Evolutionary conservation across 352 stramenopile genomes (phyloP).

Genomic region (Pythium monospermum): DNA sequence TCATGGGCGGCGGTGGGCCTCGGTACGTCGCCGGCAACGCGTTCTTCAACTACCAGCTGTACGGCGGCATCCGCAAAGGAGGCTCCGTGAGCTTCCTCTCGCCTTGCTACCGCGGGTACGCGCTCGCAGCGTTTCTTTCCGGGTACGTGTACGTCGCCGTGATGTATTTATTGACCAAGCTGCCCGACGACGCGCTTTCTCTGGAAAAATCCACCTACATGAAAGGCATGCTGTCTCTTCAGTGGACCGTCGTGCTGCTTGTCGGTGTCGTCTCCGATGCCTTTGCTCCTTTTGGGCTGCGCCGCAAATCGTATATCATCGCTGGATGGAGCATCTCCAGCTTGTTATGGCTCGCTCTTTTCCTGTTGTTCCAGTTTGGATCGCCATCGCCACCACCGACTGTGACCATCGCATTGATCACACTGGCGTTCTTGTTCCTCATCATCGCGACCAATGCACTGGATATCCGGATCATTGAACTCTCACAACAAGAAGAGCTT

Average conservation of each 20-base stretch:
- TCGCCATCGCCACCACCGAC: conserved; percentile 4
- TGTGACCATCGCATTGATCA: conserved; percentile 14
- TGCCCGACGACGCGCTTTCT: conserved; percentile 10
- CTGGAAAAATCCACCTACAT: conserved; percentile 10
- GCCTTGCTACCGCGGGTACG: conserved; percentile 17
- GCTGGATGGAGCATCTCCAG: conserved; percentile 33
- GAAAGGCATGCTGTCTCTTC: conserved; percentile 22
- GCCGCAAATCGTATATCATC: conserved; percentile 71
- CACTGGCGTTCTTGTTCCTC: conserved; percentile 26
- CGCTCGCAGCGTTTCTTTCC: conserved; percentile 23
- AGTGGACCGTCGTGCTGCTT: conserved; percentile 29
- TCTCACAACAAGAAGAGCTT: conserved; percentile 40
- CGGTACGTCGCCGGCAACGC: conserved; percentile 22
- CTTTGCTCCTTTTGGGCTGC: conserved; percentile 22
- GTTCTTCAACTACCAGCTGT: conserved; percentile 33
- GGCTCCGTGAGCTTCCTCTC: conserved; percentile 18
- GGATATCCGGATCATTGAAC: conserved; percentile 39
- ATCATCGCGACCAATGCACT: conserved; percentile 28
- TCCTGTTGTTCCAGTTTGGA: conserved; percentile 24
- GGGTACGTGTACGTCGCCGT: conserved; percentile 24
- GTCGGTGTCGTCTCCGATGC: conserved; percentile 31
- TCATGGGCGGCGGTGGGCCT: conserved; percentile 7
- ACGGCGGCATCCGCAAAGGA: conserved; percentile 19
- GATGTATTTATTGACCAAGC: conserved; percentile 17
- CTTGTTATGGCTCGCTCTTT: conserved; percentile 26